phyloP scores from a whole-genome alignment of 179 eudicot genomes.

The Patellifolia procumbens region DNA sequence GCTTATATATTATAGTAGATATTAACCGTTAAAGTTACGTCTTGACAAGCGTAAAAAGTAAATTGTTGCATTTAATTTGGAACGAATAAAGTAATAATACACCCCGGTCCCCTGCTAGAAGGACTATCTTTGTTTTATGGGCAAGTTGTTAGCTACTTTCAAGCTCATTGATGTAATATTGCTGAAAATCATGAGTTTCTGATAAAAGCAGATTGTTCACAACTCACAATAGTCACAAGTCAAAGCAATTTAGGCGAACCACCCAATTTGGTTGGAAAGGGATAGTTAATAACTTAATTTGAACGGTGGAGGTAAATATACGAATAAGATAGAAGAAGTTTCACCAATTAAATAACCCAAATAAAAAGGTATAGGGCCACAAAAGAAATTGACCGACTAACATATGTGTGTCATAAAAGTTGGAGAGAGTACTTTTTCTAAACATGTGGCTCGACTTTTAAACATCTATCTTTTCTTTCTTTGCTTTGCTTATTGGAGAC shows the following conservation, averaged over 20 bases:
- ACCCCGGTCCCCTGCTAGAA: no score
- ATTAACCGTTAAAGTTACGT: no score
- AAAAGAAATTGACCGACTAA: neutral
- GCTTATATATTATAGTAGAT: no score
- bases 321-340: neutral
- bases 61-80: no score
- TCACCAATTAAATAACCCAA: neutral
- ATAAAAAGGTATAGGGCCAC: neutral
- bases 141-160: constrained; percentile 1
- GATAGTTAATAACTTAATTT: neutral
- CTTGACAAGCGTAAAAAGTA: no score
- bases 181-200: neutral
- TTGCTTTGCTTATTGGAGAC: no score
- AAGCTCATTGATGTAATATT: neutral
- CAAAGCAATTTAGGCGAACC: constrained; percentile 11
- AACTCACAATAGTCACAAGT: neutral
- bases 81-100: neutral
- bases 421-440: neutral
- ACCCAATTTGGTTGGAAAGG: neutral
- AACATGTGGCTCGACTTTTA: neutral
- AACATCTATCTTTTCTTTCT: neutral
- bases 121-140: constrained; percentile 2
- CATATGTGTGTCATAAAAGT: neutral
- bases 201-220: neutral
- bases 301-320: neutral